Conservation (phyloP, 2,329 filamentous ascomycete species). For the Beauveria medogensis region DNA sequence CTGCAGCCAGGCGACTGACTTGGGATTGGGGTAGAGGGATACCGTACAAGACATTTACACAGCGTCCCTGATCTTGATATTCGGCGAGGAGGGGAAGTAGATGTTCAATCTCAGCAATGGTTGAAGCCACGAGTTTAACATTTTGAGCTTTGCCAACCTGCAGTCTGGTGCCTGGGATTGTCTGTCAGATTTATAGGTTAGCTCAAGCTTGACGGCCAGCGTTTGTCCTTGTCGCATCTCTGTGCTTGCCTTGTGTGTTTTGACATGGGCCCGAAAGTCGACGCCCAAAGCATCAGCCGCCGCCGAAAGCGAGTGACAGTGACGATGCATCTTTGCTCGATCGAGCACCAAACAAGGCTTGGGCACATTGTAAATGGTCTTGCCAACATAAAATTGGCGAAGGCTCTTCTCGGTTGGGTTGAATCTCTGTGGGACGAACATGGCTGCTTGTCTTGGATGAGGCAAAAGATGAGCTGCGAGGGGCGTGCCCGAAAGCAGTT, state of each 20-base stretch:
- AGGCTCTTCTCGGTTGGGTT: constrained; percentile 13
- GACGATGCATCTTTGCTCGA: constrained; percentile 39
- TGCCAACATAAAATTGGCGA: constrained; percentile 20
- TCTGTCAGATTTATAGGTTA: constrained; percentile 28
- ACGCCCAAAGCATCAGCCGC: constrained; percentile 40
- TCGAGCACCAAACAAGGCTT: constrained; percentile 52
- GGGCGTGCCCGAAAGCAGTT: not conserved
- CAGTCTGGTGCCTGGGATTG: constrained; percentile 42
- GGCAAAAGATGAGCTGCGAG: not conserved
- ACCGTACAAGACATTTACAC: constrained; percentile 46
- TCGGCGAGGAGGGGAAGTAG: constrained; percentile 41
- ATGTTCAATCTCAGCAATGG: constrained; percentile 49
- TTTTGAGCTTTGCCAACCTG: constrained; percentile 39
- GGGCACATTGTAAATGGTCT: constrained; percentile 28
- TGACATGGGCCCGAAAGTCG: constrained; percentile 54
- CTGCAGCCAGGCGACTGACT: constrained; percentile 37
- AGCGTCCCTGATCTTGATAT: constrained; percentile 17
- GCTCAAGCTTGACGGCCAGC: accelerated
- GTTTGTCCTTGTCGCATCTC: not conserved
- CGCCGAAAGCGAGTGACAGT: constrained; percentile 49
- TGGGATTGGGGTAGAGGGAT: constrained; percentile 49
- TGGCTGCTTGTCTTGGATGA: not conserved
- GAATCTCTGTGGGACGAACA: constrained; percentile 18
- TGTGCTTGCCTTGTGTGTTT: constrained; percentile 52
- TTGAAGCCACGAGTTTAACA: constrained; percentile 51